Base-by-base conservation (phyloP, 192 early-diverging fungal genomes). In the Gigaspora rosea region DNA sequence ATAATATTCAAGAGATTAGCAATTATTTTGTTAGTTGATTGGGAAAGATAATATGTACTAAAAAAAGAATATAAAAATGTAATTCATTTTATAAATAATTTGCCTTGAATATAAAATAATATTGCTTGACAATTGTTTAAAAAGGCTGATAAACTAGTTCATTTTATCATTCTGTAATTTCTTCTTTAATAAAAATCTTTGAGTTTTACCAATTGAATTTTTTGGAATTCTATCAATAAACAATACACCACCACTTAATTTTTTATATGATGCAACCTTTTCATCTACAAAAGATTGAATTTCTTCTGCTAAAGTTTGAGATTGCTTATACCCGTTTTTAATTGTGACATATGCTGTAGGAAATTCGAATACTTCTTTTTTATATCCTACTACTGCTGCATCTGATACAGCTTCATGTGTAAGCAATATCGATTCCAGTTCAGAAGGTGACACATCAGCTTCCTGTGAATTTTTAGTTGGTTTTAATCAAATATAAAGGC, bases 361-460 rank as follows among this genome's bases (percentile, higher is more conserved):
- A 11, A 95, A 76, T 82, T 96, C 95, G 0, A 91, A 92, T 0
- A 88, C 88, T 80, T 91, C 88, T 66, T 80, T 78, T 35, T 84
- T 81, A 67, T 90, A 80, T 13, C 88, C 83, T 84, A 94, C 85
- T 46, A 94, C 92, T 2, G 88, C 88, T n/a, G 86, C 89, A 68
- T 94, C 92, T 32, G 86, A 83, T 56, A 98, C 85, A 10, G 81
- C 70, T 1, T 92, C 90, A 70, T 96, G 91, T 47, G 89, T 84
- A 4, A 95, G 78, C 72, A 96, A 80, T 41, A 91, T 41, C 2
- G 86, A 87, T 79, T 98, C 96, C 15, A 98, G 86, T 80, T 96
- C 95, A 1, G 95, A 91, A 4, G 95, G 96, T 8, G 93, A 85
- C 20, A 98, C 92, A 79, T 94, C 87, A 75, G 87, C 83, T 48